Conservation (phyloP, 352 stramenopile genomes). For the Nothophytophthora sp. region DNA sequence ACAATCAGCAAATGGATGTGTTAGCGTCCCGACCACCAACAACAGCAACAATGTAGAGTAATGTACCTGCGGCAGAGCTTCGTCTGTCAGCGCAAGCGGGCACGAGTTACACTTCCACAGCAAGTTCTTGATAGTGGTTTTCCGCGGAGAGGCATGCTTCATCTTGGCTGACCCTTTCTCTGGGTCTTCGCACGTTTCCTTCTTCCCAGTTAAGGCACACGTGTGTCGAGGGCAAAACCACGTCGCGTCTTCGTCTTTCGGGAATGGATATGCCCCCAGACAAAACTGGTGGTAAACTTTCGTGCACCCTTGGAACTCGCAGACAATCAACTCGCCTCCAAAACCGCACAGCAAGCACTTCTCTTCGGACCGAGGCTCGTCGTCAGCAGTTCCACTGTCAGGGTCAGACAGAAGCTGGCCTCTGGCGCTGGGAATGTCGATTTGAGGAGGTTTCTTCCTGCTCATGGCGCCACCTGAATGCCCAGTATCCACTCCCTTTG, state of each 20-base stretch:
- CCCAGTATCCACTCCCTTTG: conserved; percentile 38
- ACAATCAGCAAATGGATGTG: conserved; percentile 4
- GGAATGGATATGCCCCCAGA: conserved; percentile 75
- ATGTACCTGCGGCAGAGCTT: conserved; percentile 57
- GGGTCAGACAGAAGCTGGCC: conserved; percentile 28
- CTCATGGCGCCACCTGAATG: too few relatives aligned
- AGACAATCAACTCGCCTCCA: conserved; percentile 82
- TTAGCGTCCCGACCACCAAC: not conserved
- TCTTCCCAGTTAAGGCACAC: conserved; percentile 63
- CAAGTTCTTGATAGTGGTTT: conserved; percentile 50
- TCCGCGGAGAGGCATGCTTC: conserved; percentile 53
- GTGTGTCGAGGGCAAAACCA: conserved; percentile 84
- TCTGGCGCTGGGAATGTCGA: conserved; percentile 38
- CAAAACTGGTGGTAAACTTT: conserved; percentile 91
- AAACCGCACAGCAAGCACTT: conserved; percentile 81
- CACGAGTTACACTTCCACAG: conserved; percentile 85
- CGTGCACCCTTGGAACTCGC: conserved; percentile 76
- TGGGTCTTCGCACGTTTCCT: conserved; percentile 48
- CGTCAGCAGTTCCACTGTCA: conserved; percentile 36
- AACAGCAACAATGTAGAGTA: not conserved
- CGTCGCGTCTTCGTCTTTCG: conserved; percentile 76
- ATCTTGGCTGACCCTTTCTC: conserved; percentile 34
- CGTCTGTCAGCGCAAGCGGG: conserved; percentile 62
- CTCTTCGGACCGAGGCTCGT: conserved; percentile 69
- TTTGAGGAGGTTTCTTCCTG: conserved; percentile 44